These are phyloP conservation scores for Phytophthora citrophthora DNA, from an alignment of 352 stramenopile species.

Conservation along the genomic window DNA sequence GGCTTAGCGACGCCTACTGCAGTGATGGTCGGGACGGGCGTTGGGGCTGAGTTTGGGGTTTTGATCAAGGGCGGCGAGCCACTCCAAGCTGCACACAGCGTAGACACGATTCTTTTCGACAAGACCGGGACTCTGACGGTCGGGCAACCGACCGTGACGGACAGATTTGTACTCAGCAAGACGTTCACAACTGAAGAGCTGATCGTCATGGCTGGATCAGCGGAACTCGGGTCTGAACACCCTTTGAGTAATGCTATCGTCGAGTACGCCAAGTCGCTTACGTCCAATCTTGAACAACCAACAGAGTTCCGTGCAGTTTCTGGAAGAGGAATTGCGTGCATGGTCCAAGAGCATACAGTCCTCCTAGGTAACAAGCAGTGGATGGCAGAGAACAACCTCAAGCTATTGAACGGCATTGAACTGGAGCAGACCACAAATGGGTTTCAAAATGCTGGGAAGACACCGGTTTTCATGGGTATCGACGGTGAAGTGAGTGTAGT, in stretches of 20 bases:
- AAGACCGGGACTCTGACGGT: slow-evolving; percentile 98
- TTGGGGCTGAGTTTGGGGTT: slow-evolving; percentile 95
- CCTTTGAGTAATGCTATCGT: slow-evolving; percentile 93
- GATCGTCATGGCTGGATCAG: slow-evolving; percentile 82
- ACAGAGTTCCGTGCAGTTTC: slow-evolving; percentile 80
- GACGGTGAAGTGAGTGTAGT: slow-evolving; percentile 63
- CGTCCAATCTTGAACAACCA: slow-evolving; percentile 63
- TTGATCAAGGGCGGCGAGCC: slow-evolving; percentile 97
- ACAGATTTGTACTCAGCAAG: slow-evolving; percentile 69
- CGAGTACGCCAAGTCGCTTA: slow-evolving; percentile 81
- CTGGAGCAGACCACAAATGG: slow-evolving; percentile 53
- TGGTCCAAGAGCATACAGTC: slow-evolving; percentile 62
- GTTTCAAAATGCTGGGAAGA: slow-evolving; percentile 91
- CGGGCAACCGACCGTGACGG: slow-evolving; percentile 84
- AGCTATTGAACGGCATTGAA: slow-evolving; percentile 53
- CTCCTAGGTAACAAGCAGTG: slow-evolving; percentile 91
- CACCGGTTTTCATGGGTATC: slow-evolving; percentile 92
- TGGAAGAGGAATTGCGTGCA: slow-evolving; percentile 81
- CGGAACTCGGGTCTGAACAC: slow-evolving; percentile 94
- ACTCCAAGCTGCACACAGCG: slow-evolving; percentile 86
- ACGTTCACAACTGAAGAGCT: slow-evolving; percentile 68
- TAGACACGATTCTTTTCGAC: slow-evolving; percentile 97
- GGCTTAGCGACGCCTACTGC: slow-evolving; percentile 97
- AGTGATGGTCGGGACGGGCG: slow-evolving; percentile 98
- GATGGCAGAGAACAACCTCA: slow-evolving; percentile 74